Evolutionary conservation across 306 rosid genomes (phyloP).

Genomic region (Pterocarpus santalinus): DNA sequence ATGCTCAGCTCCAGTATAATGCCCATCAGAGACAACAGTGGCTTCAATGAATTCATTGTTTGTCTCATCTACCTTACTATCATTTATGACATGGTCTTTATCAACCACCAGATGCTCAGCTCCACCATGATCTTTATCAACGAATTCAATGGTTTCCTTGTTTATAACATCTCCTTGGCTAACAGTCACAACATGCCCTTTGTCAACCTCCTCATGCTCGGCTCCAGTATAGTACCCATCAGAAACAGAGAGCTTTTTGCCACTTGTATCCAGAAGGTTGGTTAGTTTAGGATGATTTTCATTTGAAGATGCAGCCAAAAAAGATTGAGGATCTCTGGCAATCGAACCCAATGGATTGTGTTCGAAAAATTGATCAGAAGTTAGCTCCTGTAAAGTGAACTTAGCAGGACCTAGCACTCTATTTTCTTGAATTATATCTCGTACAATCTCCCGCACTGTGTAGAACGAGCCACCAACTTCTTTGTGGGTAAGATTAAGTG

Average conservation of each 20-base stretch:
- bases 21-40: constrained; percentile 40
- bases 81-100: constrained; percentile 43
- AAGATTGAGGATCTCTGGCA: constrained; percentile 63
- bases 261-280: constrained; percentile 47
- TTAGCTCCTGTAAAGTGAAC: constrained; percentile 57
- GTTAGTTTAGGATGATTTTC: constrained; percentile 47
- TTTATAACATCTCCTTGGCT: constrained; percentile 48
- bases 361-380: constrained; percentile 55
- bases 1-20: neutral
- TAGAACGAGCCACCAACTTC: constrained; percentile 99
- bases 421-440: constrained; percentile 95
- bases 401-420: constrained; percentile 94
- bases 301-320: constrained; percentile 50
- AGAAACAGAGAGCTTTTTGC: constrained; percentile 52
- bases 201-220: constrained; percentile 32
- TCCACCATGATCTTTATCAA: constrained; percentile 33
- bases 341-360: constrained; percentile 76
- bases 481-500: constrained; percentile 90
- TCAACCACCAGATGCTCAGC: constrained; percentile 31
- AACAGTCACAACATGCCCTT: constrained; percentile 48
- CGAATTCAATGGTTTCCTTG: constrained; percentile 25
- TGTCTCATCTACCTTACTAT: constrained; percentile 52
- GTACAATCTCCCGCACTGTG: constrained; percentile 96
- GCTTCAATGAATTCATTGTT: constrained; percentile 17
- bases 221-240: constrained; percentile 41